phyloP scores from a whole-genome alignment of 306 rosid genomes.

The Cucurbita pepo region DNA sequence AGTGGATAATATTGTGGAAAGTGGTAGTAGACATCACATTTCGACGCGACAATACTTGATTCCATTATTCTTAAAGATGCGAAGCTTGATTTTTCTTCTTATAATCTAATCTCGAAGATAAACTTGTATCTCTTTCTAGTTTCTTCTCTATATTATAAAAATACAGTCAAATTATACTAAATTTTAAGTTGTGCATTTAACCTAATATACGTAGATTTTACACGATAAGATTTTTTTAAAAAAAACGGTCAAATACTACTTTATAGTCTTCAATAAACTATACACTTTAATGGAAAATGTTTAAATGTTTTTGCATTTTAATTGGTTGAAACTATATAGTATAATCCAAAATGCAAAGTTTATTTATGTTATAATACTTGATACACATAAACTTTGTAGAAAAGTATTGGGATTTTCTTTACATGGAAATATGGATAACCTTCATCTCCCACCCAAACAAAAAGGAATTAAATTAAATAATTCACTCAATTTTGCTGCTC shows the following conservation, averaged over 20 bases:
- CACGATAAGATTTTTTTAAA: background rate
- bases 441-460: background rate
- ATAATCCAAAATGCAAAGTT: background rate
- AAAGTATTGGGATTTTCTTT: background rate
- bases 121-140: background rate
- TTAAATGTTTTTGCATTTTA: no score
- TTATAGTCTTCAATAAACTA: background rate
- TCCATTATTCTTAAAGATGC: background rate
- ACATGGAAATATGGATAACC: conserved; percentile 1
- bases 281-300: no score
- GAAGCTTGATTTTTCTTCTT: background rate
- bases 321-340: background rate
- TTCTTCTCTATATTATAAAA: background rate
- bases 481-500: background rate
- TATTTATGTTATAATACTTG: background rate
- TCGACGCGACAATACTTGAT: background rate
- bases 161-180: background rate
- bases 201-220: background rate
- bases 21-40: background rate
- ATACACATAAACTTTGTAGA: background rate
- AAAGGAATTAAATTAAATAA: background rate
- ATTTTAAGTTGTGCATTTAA: background rate
- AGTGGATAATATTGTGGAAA: background rate
- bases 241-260: background rate
- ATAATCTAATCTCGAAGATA: background rate